Conservation (phyloP, 1,139 yeast species). For the Suhomyces yuchorum region DNA sequence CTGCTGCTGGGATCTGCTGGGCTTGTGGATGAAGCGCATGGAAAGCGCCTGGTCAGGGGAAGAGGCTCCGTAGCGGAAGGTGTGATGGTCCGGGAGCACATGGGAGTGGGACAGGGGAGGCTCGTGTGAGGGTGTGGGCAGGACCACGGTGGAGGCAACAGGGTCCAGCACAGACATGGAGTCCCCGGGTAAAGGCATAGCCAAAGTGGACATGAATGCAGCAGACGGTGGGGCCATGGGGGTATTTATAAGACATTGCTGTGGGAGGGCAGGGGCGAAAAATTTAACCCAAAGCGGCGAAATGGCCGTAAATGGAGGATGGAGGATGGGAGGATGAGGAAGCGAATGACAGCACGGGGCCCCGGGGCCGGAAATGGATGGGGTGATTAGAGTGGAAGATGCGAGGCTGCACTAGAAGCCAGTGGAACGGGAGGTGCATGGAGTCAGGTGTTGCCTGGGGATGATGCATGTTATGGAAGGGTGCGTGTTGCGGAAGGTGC, state of each 20-base stretch:
- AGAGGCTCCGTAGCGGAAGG: constrained; percentile 13
- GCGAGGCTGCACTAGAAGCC: not conserved
- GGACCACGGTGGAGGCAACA: not conserved
- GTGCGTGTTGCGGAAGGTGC: not conserved
- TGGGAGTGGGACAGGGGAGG: constrained; percentile 2
- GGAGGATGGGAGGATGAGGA: not conserved
- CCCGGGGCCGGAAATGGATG: not conserved
- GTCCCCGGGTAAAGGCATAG: constrained; percentile 7
- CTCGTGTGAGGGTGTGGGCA: constrained; percentile 1
- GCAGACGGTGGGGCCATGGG: not conserved
- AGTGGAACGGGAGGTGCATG: not conserved
- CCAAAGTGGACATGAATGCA: constrained; percentile 5
- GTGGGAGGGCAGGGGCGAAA: constrained; percentile 7
- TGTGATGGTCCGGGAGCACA: constrained; percentile 1
- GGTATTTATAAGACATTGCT: constrained; percentile 8
- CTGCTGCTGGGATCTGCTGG: constrained; percentile 37
- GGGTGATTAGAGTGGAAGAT: constrained; percentile 1
- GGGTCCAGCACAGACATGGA: not conserved
- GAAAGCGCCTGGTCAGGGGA: constrained; percentile 28
- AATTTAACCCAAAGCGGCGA: constrained; percentile 8
- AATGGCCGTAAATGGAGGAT: not conserved
- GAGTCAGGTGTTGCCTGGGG: not conserved
- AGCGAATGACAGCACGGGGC: constrained; percentile 1
- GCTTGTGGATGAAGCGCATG: constrained; percentile 45
- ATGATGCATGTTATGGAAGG: not conserved